Evolutionary conservation across 148 eudicot genomes (phyloP).

Genomic region (Arctostaphylos glauca): DNA sequence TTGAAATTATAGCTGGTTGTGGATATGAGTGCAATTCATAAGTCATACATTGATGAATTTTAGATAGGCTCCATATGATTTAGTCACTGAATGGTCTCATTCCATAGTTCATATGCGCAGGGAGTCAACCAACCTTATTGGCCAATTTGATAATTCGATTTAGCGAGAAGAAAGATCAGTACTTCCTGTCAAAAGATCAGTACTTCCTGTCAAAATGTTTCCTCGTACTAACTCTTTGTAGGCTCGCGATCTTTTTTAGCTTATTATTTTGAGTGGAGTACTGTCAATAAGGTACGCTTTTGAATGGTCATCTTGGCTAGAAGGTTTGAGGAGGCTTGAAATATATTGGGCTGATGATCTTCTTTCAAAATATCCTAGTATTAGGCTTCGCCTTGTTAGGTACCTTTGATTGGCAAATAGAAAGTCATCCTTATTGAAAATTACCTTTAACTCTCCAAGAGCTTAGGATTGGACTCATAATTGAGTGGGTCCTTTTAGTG

Average conservation of each 20-base stretch:
- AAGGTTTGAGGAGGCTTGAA: conserved; percentile 1
- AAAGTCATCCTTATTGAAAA: no score
- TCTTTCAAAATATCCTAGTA: background rate
- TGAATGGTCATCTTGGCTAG: background rate
- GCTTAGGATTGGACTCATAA: no score
- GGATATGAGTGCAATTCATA: background rate
- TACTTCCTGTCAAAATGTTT: background rate
- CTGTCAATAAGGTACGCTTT: background rate
- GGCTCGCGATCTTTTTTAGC: background rate
- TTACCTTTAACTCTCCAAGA: no score
- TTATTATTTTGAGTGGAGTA: background rate
- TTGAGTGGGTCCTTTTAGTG: no score
- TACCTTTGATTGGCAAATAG: no score
- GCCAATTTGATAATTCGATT: no score
- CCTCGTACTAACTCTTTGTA: background rate
- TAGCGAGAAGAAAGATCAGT: no score
- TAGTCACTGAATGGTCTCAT: background rate
- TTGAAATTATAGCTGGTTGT: background rate
- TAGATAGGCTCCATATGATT: background rate
- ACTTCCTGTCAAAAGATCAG: no score
- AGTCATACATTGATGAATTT: background rate
- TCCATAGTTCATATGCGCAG: background rate
- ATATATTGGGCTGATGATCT: background rate
- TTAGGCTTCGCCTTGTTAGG: no score
- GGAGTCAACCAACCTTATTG: background rate